phyloP scores from a whole-genome alignment of 257 asterid species.

The Nicotiana sylvestris region DNA sequence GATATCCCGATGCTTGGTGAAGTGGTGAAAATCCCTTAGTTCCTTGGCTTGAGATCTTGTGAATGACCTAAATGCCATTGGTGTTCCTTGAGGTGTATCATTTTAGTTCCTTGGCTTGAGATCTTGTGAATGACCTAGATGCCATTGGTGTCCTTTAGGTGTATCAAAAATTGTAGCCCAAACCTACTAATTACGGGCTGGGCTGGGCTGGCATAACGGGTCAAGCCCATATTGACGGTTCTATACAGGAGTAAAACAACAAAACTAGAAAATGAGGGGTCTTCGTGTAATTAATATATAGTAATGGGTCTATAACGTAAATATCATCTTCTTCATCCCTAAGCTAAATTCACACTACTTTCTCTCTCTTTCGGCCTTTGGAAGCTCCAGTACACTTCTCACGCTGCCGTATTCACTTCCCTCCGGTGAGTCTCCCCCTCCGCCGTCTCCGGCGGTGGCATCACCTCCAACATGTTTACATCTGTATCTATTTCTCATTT shows the following conservation, averaged over 20 bases:
- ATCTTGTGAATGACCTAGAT: too few relatives aligned
- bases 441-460: not conserved
- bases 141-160: too few relatives aligned
- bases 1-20: too few relatives aligned
- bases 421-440: conserved; percentile 1
- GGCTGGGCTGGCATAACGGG: too few relatives aligned
- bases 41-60: too few relatives aligned
- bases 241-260: not conserved
- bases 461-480: not conserved
- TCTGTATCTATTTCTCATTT: not conserved
- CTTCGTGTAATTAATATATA: not conserved
- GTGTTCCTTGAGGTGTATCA: too few relatives aligned
- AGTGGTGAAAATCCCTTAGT: too few relatives aligned
- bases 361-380: not conserved
- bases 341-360: not conserved
- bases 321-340: not conserved
- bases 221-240: too few relatives aligned
- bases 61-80: too few relatives aligned
- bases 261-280: not conserved
- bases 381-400: not conserved
- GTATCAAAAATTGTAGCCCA: too few relatives aligned
- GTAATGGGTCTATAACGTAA: not conserved
- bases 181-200: too few relatives aligned
- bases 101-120: too few relatives aligned
- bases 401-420: not conserved